phyloP scores from a whole-genome alignment of 2,329 filamentous ascomycete species.

The Xylaria hypoxylon region DNA sequence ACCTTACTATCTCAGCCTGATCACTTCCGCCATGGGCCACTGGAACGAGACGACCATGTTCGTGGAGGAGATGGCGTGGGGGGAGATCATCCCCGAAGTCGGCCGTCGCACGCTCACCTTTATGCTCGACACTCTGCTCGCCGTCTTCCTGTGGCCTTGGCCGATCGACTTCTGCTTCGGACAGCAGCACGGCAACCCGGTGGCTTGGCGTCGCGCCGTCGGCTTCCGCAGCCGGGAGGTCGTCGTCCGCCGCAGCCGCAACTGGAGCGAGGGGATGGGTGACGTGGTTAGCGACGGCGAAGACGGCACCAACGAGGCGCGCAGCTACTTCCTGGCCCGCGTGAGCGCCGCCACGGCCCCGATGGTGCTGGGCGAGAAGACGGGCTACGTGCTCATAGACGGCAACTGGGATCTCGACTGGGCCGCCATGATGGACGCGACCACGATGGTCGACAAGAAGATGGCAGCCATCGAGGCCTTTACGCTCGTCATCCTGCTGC shows the following conservation, averaged over 20 bases:
- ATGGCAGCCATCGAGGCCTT: constrained; percentile 73
- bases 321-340: constrained; percentile 69
- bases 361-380: constrained; percentile 77
- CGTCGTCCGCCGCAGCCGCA: constrained; percentile 80
- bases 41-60: constrained; percentile 75
- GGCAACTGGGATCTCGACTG: constrained; percentile 90
- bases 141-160: constrained; percentile 78
- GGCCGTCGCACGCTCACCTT: constrained; percentile 72
- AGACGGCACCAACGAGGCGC: constrained; percentile 56
- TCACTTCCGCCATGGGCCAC: constrained; percentile 73
- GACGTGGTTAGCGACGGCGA: constrained; percentile 39
- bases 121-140: constrained; percentile 77
- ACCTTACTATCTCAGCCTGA: constrained; percentile 78
- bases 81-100: constrained; percentile 67
- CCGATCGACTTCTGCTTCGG: constrained; percentile 78
- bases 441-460: constrained; percentile 74
- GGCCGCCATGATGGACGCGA: constrained; percentile 79
- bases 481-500: constrained; percentile 75
- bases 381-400: constrained; percentile 88
- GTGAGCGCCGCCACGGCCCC: constrained; percentile 77
- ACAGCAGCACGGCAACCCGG: constrained; percentile 68
- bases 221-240: constrained; percentile 86
- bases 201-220: constrained; percentile 77
- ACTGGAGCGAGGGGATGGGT: constrained; percentile 73
- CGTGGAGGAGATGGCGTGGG: constrained; percentile 66